Base-by-base conservation (phyloP, 345 rosid genomes). In the Syzygium aromaticum region DNA sequence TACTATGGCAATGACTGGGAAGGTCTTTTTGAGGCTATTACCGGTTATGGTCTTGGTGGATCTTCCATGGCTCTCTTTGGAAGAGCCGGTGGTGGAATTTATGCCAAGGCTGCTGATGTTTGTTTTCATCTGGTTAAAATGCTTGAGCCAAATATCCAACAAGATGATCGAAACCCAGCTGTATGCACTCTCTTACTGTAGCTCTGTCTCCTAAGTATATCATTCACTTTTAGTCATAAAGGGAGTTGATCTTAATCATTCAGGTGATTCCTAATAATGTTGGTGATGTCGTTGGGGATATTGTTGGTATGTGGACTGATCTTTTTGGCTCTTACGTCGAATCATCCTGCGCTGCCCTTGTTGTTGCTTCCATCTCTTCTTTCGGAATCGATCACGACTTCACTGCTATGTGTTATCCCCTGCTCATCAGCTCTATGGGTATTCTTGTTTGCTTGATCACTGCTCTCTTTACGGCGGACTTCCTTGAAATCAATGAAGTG, bases 1-100 rank as follows among this genome's bases (percentile, higher is more conserved):
- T 86, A 52, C 38, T 86, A 86, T 33, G 87, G 87, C 33, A 57
- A 86, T 30, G 87, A 86, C 46, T 86, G 87, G 87, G 87, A 86
- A 73, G 87, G 87, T 77, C 84, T 86, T 25, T 86, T 86, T 86
- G 87, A 86, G 84, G 87, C 84, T 33, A 67, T 86, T 64, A 67
- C 84, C 0, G 52, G 63, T 52, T 86, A 73, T 52, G 40, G 17
- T 52, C 87, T 86, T 6, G 87, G 87, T 73, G 64, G 84, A 38
- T 52, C 87, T 67, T 86, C 40, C 84, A 73, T 86, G 87, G 87
- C 87, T 86, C 84, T 86, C 51, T 73, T 73, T 52, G 52, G 64
- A 86, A 52, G 87, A 52, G 64, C 14, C 25, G 51, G 87, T 86
- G 87, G 87, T 64, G 87, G 87, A 12, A 67, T 86, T 64, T 86